Conservation (phyloP, 805 yeast genomes). For the Myxozyma neglecta region DNA sequence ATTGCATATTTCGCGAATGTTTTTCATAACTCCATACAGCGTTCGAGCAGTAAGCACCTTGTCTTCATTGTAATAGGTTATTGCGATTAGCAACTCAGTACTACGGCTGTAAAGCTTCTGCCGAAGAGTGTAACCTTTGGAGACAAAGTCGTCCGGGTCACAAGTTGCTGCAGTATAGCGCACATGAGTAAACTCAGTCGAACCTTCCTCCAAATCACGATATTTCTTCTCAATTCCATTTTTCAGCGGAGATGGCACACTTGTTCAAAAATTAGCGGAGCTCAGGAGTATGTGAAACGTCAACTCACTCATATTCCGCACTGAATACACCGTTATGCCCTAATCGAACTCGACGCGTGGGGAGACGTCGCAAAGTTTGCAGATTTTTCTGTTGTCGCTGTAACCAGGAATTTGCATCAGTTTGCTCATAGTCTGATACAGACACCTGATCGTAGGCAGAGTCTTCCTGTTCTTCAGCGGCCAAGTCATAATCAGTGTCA, state of each 20-base stretch:
- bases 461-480: not conserved
- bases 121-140: conserved; percentile 55
- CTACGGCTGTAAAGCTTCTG: conserved; percentile 57
- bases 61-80: conserved; percentile 70
- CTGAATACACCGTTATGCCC: conserved; percentile 41
- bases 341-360: conserved; percentile 44
- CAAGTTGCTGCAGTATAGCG: conserved; percentile 63
- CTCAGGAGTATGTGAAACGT: not conserved
- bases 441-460: not conserved
- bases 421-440: conserved; percentile 2
- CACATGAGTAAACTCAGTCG: conserved; percentile 58
- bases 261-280: conserved; percentile 1
- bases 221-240: conserved; percentile 42
- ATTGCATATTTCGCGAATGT: conserved; percentile 59
- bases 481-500: too few relatives aligned
- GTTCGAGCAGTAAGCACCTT: conserved; percentile 61
- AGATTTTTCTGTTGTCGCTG: conserved; percentile 37
- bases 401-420: conserved; percentile 33
- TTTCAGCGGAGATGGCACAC: conserved; percentile 46
- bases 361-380: conserved; percentile 37
- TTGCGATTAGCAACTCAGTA: conserved; percentile 61
- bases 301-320: conserved; percentile 27
- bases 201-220: conserved; percentile 41
- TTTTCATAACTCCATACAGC: conserved; percentile 60
- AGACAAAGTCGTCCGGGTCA: conserved; percentile 65